Conservation (phyloP, 2,329 filamentous ascomycete species). For the Coniella lustricola region DNA sequence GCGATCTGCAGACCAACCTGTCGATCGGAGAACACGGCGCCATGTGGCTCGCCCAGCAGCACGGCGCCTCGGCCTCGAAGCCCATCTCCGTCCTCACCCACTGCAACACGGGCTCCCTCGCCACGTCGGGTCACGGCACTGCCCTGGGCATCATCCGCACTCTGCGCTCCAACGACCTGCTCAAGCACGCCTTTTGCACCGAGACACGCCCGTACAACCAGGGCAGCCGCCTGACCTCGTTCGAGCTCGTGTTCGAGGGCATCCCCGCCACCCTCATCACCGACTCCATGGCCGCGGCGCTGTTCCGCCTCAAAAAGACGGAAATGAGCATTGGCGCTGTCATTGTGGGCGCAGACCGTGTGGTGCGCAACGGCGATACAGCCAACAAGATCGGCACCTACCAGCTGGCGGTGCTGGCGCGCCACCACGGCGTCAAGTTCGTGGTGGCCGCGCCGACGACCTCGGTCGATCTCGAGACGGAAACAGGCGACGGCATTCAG, state of each 20-base stretch:
- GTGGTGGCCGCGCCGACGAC: conserved; percentile 91
- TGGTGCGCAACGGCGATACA: conserved; percentile 93
- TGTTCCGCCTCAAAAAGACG: conserved; percentile 60
- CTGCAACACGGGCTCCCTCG: conserved; percentile 95
- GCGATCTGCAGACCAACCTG: conserved; percentile 82
- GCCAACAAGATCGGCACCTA: conserved; percentile 99
- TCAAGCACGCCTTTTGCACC: conserved; percentile 87
- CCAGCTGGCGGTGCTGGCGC: conserved; percentile 81
- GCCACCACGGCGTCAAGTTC: conserved; percentile 84
- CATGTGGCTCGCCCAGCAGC: conserved; percentile 67
- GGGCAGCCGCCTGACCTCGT: conserved; percentile 87
- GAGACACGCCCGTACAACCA: conserved; percentile 98
- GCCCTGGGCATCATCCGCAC: conserved; percentile 90
- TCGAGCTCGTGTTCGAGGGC: conserved; percentile 88
- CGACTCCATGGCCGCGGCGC: conserved; percentile 90
- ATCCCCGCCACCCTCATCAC: conserved; percentile 90
- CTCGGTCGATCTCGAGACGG: conserved; percentile 80
- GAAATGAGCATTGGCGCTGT: conserved; percentile 71
- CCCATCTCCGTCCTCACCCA: conserved; percentile 83
- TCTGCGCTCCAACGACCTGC: conserved; percentile 55
- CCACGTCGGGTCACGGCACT: conserved; percentile 95
- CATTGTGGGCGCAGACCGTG: conserved; percentile 89
- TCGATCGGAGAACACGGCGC: conserved; percentile 79
- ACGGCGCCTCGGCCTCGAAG: conserved; percentile 37
- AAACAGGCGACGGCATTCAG: conserved; percentile 69